Evolutionary conservation across 352 stramenopile species (phyloP).

Genomic region (Thalassiosira pacifica): DNA sequence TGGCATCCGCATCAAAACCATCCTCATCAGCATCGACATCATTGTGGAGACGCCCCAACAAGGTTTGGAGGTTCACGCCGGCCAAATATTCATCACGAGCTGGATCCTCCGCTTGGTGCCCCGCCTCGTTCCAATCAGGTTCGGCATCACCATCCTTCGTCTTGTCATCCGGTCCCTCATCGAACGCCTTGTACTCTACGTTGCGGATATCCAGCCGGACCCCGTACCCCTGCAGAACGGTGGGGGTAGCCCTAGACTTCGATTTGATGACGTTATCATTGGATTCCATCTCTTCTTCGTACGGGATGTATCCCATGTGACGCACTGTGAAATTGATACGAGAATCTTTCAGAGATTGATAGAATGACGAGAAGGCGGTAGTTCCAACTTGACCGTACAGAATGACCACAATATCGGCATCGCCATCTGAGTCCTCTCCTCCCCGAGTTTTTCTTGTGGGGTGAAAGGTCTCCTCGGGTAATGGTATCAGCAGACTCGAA

Average conservation of each 20-base stretch:
- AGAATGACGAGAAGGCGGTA: conserved; percentile 72
- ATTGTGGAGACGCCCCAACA: conserved; percentile 36
- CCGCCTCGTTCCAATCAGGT: conserved; percentile 60
- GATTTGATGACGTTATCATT: neutral
- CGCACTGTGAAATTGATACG: conserved; percentile 78
- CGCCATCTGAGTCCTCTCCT: conserved; percentile 11
- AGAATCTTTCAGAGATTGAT: conserved; percentile 60
- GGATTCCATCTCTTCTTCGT: conserved; percentile 64
- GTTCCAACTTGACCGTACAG: conserved; percentile 82
- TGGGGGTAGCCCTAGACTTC: conserved; percentile 46
- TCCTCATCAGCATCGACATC: neutral
- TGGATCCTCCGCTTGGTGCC: conserved; percentile 47
- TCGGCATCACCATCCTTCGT: conserved; percentile 54
- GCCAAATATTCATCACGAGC: conserved; percentile 73
- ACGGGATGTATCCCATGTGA: conserved; percentile 68
- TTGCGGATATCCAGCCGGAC: conserved; percentile 87
- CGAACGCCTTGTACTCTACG: conserved; percentile 87
- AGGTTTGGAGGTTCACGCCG: conserved; percentile 74
- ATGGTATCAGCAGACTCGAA: conserved; percentile 39
- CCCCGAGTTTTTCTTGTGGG: neutral
- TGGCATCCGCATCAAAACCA: too few species aligned
- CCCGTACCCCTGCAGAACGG: conserved; percentile 82
- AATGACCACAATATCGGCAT: conserved; percentile 59
- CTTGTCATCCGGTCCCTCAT: conserved; percentile 68
- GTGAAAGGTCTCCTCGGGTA: conserved; percentile 51